phyloP scores from a whole-genome alignment of 257 asterid genomes.

The Rhazya stricta region DNA sequence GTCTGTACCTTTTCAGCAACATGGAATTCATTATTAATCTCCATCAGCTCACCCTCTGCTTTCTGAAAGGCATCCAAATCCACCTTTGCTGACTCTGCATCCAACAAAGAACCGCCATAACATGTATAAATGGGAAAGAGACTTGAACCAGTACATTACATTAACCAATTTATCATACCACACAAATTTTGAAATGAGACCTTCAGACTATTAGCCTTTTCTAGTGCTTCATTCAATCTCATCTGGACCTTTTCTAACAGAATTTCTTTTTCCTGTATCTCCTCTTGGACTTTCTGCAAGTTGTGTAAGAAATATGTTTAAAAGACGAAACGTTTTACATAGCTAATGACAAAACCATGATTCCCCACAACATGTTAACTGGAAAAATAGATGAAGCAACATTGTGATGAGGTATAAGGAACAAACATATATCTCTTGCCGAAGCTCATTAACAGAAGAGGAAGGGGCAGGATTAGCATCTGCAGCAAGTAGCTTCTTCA shows the following conservation, averaged over 20 bases:
- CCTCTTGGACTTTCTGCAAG: slow-evolving; percentile 56
- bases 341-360: slow-evolving; percentile 6
- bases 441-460: slow-evolving; percentile 65
- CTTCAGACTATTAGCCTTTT: slow-evolving; percentile 43
- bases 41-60: slow-evolving; percentile 62
- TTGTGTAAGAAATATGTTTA: slow-evolving; percentile 17
- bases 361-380: not conserved
- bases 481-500: slow-evolving; percentile 43
- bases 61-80: slow-evolving; percentile 60
- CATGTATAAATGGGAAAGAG: slow-evolving; percentile 13
- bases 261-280: slow-evolving; percentile 42
- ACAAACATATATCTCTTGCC: slow-evolving; percentile 63
- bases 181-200: slow-evolving; percentile 45
- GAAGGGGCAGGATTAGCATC: slow-evolving; percentile 49
- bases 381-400: slow-evolving; percentile 8
- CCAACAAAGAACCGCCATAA: slow-evolving; percentile 18
- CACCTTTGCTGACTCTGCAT: slow-evolving; percentile 61
- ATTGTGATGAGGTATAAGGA: slow-evolving; percentile 14
- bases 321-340: not conserved
- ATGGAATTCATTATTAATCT: slow-evolving; percentile 42
- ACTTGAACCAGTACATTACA: slow-evolving; percentile 11
- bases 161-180: slow-evolving; percentile 47
- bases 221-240: slow-evolving; percentile 49
- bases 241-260: slow-evolving; percentile 46
- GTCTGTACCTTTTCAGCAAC: slow-evolving; percentile 48